Percentiles rank a stretch among this genome's conserved stretches.
These are phyloP conservation scores for Didymella glomerata DNA, from an alignment of 2,329 filamentous ascomycete genomes.

Conservation along the genomic window DNA sequence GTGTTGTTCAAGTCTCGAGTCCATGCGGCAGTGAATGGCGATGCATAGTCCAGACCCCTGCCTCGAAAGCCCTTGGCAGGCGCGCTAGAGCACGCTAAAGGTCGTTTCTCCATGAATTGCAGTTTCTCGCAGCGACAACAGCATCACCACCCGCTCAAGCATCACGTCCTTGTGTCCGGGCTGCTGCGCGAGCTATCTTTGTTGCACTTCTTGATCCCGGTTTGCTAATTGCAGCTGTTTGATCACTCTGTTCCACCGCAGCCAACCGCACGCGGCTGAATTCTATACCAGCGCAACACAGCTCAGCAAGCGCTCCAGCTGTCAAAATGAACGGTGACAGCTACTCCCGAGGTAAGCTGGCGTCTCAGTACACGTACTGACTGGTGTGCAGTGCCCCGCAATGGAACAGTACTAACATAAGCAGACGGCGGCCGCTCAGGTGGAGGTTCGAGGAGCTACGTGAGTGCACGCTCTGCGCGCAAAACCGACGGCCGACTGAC, in stretches of 20 bases:
- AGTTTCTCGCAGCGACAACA: conserved; percentile 20
- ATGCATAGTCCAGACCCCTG: background rate
- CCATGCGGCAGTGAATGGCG: conserved; percentile 1
- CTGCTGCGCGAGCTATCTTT: conserved; percentile 5
- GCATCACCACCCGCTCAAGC: conserved; percentile 17
- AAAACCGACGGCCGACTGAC: conserved; percentile 34
- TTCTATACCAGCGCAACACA: conserved; percentile 7
- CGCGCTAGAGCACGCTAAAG: conserved; percentile 14
- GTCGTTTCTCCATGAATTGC: conserved; percentile 16
- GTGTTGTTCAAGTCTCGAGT: background rate
- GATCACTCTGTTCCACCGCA: conserved; percentile 2
- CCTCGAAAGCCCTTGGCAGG: background rate
- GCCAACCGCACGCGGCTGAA: conserved; percentile 17
- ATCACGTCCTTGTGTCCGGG: conserved; percentile 13
- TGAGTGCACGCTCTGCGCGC: conserved; percentile 39
- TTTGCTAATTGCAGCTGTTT: conserved; percentile 22
- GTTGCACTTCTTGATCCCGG: conserved; percentile 30
- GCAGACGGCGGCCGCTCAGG: conserved; percentile 50
- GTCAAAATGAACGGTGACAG: conserved; percentile 82
- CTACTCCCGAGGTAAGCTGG: conserved; percentile 76
- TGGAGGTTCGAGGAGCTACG: conserved; percentile 50
- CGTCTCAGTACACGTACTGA: conserved; percentile 48
- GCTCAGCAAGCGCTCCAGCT: conserved; percentile 26
- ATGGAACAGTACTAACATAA: conserved; percentile 40
- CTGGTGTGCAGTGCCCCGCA: conserved; percentile 42